Evolutionary conservation across 768 basidiomycete species (phyloP), one percentile per base, ranked within the genome.

Genomic region (Mrakia hoshinonis): DNA sequence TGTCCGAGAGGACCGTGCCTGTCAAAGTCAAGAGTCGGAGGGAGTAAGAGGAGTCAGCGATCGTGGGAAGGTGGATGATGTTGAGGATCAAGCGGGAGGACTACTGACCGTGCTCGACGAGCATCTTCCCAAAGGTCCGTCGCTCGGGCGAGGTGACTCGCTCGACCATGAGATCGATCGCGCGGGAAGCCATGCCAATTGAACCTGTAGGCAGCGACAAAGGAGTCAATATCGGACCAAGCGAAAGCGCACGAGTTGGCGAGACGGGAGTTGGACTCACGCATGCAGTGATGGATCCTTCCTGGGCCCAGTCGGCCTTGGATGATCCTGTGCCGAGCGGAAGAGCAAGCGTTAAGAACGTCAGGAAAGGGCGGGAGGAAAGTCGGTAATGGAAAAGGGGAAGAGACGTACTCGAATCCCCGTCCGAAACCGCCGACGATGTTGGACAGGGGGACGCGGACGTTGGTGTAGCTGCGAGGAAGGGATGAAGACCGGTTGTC

Each of bases 221-320:
- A 18, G 4, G n/a, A n/a, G n/a, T n/a, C n/a, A n/a, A n/a, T n/a
- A n/a, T n/a, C n/a, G n/a, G n/a, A n/a, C n/a, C 12, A 15, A 29
- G 31, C 5, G 9, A 4, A 31, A 4, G 9, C 54, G 26, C 22
- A 65, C n/a, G n/a, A n/a, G n/a, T n/a, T n/a, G n/a, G n/a, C n/a
- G n/a, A n/a, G n/a, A n/a, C n/a, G n/a, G n/a, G n/a, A n/a, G n/a
- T n/a, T n/a, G 2, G 48, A 68, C 67, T 12, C 26, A 68, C 69
- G 54, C 96, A 99, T 99, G 83, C 95, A 96, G 78, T 94, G 91
- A 77, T 95, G 93, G 76, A 95, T 90, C 68, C 93, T 88, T n/a
- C 93, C 93, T 64, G 93, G 93, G 31, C 93, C 94, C 66, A 97
- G 87, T 74, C 94, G 90, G 52, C 93, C 93, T 85, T 97, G 94